phyloP scores from a whole-genome alignment of 1,284 basidiomycete genomes.

The Volvariella volvacea region DNA sequence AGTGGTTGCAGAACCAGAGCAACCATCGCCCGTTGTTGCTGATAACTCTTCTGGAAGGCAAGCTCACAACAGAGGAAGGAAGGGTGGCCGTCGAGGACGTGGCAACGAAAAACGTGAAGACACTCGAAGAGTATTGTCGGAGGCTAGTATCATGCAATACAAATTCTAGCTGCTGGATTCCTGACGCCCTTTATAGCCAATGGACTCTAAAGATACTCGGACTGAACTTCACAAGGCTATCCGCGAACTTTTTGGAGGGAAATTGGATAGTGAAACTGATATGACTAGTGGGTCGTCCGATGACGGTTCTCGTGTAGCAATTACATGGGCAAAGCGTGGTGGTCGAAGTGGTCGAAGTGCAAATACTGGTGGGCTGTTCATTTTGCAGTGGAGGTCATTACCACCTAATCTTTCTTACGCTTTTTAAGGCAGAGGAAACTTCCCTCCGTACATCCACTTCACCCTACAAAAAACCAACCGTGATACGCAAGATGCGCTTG shows the following conservation, averaged over 20 bases:
- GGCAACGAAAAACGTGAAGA: constrained; percentile 41
- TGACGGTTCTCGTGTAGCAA: constrained; percentile 62
- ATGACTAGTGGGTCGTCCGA: constrained; percentile 40
- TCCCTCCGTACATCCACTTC: constrained; percentile 91
- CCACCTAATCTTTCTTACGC: too few relatives aligned
- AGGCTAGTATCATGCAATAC: constrained; percentile 47
- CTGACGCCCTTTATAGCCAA: constrained; percentile 49
- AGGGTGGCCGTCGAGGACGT: constrained; percentile 37
- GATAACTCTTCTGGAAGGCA: constrained; percentile 14
- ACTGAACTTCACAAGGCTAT: constrained; percentile 80
- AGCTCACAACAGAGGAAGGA: constrained; percentile 37
- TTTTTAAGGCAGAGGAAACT: constrained; percentile 63
- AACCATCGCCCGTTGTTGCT: constrained; percentile 10
- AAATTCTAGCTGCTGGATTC: constrained; percentile 12
- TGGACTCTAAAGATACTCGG: constrained; percentile 75
- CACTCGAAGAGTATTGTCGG: constrained; percentile 67
- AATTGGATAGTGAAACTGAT: constrained; percentile 80
- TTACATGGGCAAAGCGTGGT: constrained; percentile 63
- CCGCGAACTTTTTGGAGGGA: constrained; percentile 76
- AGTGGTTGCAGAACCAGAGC: constrained; percentile 11
- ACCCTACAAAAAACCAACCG: constrained; percentile 97
- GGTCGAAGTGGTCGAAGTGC: constrained; percentile 32
- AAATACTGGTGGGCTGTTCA: too few relatives aligned
- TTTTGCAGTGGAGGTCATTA: too few relatives aligned
- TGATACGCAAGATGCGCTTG: constrained; percentile 93